Base-by-base conservation (phyloP, 805 yeast species). In the Myxozyma geophila region DNA sequence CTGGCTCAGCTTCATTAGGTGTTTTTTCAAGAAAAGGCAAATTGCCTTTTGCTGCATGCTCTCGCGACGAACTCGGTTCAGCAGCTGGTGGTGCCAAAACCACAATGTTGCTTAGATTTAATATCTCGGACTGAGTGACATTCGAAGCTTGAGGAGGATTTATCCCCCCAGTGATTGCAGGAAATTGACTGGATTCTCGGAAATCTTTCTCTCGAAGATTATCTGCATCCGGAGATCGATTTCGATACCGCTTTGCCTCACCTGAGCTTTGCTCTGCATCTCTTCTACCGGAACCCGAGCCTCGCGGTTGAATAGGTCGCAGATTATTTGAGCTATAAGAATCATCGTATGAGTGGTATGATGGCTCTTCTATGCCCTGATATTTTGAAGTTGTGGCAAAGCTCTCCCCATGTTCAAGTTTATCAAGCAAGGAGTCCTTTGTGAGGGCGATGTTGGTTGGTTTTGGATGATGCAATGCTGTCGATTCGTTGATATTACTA, bases 381-480 rank as follows among this genome's bases (percentile, higher is more conserved):
- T 35, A 19, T 17, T 36, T 57, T 2, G 64, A 61, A 7, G 58
- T 17, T 7, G 19, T 49, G 23, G 64, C 64, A 17, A 61, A 37
- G 28, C 47, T 50, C 36, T 64, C 68, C 19, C 68, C 68, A 21
- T 54, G 61, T 36, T 62, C 36, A 13, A 64, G 52, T 33, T 62
- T 49, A 43, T 64, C 68, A 12, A 64, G 60, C 17, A 64, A 36
- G 6, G 68, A 64, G 47, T 64, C 63, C 35, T 62, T 64, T 15
- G 68, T 62, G 12, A 62, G 53, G 1, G 59, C 21, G 12, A 58
- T 17, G 28, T 64, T 37, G 17, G 37, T 50, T 2, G 63, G 63
- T n/a, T 17, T 28, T 7, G 60, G 60, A 15, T 63, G 51, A 33
- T 46, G 39, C 36, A 56, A 15, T 10, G 19, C 44, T 40, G 58